These are phyloP conservation scores for Pleurozium schreberi DNA, from an alignment of 225 moss, liverwort and hornwort species.

Conservation along the genomic window DNA sequence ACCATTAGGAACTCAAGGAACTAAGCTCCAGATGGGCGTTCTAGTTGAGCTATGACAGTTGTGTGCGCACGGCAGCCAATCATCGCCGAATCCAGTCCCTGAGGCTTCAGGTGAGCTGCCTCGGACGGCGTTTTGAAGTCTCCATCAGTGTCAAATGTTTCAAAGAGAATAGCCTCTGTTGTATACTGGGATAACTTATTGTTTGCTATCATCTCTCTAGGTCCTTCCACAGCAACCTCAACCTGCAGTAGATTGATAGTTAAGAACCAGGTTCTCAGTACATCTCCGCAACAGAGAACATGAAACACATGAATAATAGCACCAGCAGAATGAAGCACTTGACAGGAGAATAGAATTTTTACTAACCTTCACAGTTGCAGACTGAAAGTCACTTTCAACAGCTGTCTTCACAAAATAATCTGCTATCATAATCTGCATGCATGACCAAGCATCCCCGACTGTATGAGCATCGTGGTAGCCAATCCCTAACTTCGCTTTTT, in stretches of 20 bases:
- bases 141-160: conserved; percentile 27
- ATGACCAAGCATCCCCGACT: neutral
- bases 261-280: neutral
- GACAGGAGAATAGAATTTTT: neutral
- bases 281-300: neutral
- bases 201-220: conserved; percentile 50
- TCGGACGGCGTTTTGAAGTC: conserved; percentile 30
- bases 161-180: conserved; percentile 56
- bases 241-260: conserved; percentile 36
- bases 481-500: neutral
- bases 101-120: conserved; percentile 41
- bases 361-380: conserved; percentile 60
- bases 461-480: neutral
- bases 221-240: conserved; percentile 74
- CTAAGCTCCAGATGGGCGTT: neutral
- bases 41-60: conserved; percentile 35
- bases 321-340: neutral
- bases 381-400: conserved; percentile 37
- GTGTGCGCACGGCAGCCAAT: conserved; percentile 63
- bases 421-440: conserved; percentile 79
- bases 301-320: neutral
- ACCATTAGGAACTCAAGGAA: neutral
- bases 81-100: conserved; percentile 42
- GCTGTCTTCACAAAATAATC: conserved; percentile 74
- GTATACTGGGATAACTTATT: conserved; percentile 37